Base-by-base conservation (phyloP, 164 flowering plant genomes). In the Malania oleifera region DNA sequence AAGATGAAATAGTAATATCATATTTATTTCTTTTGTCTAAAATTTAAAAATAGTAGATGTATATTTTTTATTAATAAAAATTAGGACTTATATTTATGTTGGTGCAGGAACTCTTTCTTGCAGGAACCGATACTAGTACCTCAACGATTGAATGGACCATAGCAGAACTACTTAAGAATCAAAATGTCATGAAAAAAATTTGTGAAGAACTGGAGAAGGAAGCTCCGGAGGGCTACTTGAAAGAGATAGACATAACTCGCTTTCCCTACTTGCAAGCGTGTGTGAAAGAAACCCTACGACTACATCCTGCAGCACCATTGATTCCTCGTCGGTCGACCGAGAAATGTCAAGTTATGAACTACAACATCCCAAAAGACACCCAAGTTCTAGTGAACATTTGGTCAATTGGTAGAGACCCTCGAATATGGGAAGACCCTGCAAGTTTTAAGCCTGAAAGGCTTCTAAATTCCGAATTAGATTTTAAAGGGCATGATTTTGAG, bases 61-160 rank as follows among this genome's bases (percentile, higher is more conserved):
- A n/a, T n/a, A n/a, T n/a, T n/a, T n/a, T n/a, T n/a, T n/a, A n/a
- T n/a, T n/a, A n/a, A n/a, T n/a, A n/a, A n/a, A n/a, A n/a, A n/a
- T n/a, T n/a, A n/a, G n/a, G n/a, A n/a, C n/a, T n/a, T n/a, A n/a
- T n/a, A n/a, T n/a, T n/a, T n/a, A n/a, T n/a, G n/a, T n/a, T n/a
- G n/a, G n/a, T n/a, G n/a, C 54, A 72, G 76, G 76, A 72, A 51
- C 7, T 60, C 1, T 51, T 72, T 31, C 56, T 39, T 10, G 69
- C 72, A 0, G 76, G 76, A 0, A 63, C 72, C 9, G 72, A 72
- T 10, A 61, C 72, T 0, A 65, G 45, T 9, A 51, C 67, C 22
- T 54, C 70, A 15, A 61, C 72, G 5, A 48, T 65, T 1, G 76
- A 72, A 27, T 72, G 76, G 76, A 62, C 73, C 12, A 61, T 72